Evolutionary conservation across 2,329 filamentous ascomycete species (phyloP), one percentile per base, ranked within the genome.

Genomic region (Curvularia spicifera): DNA sequence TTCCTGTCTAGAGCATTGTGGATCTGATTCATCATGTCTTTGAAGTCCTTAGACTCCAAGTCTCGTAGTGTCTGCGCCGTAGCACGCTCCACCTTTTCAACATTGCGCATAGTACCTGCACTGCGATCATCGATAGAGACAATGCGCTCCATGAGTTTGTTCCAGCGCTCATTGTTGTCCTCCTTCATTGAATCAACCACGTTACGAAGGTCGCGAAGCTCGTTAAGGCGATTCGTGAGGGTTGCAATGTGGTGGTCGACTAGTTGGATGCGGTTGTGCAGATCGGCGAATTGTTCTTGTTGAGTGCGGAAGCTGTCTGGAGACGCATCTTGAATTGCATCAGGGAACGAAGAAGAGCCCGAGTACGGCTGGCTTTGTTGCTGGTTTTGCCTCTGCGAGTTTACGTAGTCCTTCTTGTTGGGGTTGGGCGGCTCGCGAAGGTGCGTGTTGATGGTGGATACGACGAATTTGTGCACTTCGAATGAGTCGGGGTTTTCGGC

Each of bases 401-500:
- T 70, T 24, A 70, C 67, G 45, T 71, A 63, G 24, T 65, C 55
- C 18, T 48, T 43, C 45, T 57, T 69, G 64, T 59, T 54, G 60
- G 64, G 59, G 61, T 66, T 63, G 52, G 69, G 69, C 68, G 79
- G 69, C 57, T 76, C 71, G 47, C 70, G 67, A 10, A 73, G 71
- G 62, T 73, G 56, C 1, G 74, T 63, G 58, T 75, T 76, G n/a
- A 74, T 79, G 60, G 69, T 88, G 71, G 88, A 86, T 51, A 95
- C 86, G 35, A 90, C 84, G 73, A 98, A 85, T 75, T 94, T 96
- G 82, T 93, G 95, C 65, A 97, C 78, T 78, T 99, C 95, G 71
- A 97, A 96, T 5, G 92, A 96, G 79, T 99, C 95, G 0, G 95
- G 93, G 69, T 88, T 93, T 66, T 98, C 94, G 29, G 91, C 91